These are phyloP conservation scores for Aspergillus puulaauensis DNA, from an alignment of 2,329 filamentous ascomycete species.

Conservation along the genomic window DNA sequence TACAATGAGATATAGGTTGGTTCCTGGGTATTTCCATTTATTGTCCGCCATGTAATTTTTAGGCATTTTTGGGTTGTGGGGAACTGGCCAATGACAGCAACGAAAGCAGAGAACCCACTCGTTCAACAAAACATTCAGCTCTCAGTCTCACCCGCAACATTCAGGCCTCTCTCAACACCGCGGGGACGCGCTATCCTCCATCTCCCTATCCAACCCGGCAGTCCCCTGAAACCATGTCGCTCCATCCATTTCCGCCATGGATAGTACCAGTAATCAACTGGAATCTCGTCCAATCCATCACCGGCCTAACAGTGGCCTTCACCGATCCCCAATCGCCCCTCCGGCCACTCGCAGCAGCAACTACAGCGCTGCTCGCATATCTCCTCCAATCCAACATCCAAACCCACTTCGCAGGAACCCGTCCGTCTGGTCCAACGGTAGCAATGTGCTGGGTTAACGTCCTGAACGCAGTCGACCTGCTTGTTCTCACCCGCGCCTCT, in stretches of 20 bases:
- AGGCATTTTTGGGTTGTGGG: too few species aligned
- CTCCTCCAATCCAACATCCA: slow-evolving; percentile 9
- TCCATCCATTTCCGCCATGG: background rate
- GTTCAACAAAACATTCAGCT: background rate
- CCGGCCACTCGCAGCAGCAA: slow-evolving; percentile 3
- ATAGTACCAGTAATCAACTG: slow-evolving; percentile 12
- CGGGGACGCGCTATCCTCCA: background rate
- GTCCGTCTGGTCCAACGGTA: slow-evolving; percentile 14
- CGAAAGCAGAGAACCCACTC: background rate
- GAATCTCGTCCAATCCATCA: slow-evolving; percentile 15
- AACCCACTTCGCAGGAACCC: slow-evolving; percentile 1
- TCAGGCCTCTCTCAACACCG: background rate
- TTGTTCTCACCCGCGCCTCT: slow-evolving; percentile 18
- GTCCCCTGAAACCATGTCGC: background rate
- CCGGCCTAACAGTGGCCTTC: slow-evolving; percentile 12
- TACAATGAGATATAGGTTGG: background rate
- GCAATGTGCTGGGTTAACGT: slow-evolving; percentile 25
- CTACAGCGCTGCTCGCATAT: slow-evolving; percentile 12
- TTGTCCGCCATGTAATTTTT: too few species aligned
- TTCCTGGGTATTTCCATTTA: too few species aligned
- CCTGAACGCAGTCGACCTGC: slow-evolving; percentile 21
- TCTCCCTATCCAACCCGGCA: background rate
- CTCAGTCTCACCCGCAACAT: background rate
- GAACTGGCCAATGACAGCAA: background rate
- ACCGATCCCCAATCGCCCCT: slow-evolving; percentile 7